Conservation (phyloP, 306 rosid species). For the Arachis hypogaea region DNA sequence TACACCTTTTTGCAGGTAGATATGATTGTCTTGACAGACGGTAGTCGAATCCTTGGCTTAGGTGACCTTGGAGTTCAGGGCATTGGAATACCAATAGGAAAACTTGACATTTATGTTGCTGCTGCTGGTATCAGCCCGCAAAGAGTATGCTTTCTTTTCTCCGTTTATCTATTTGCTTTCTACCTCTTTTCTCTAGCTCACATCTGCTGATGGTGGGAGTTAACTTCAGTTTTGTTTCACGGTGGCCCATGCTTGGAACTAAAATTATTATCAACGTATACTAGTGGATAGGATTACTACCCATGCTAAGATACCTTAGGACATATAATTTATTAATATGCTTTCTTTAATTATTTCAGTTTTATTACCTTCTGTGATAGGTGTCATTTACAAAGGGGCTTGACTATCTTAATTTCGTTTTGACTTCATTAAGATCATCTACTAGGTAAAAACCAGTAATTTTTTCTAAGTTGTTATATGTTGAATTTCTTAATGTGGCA, state of each 20-base stretch:
- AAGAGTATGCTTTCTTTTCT: slow-evolving; percentile 63
- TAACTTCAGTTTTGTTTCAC: slow-evolving; percentile 20
- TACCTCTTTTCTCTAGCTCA: slow-evolving; percentile 23
- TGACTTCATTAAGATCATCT: slow-evolving; percentile 1
- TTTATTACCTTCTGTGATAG: slow-evolving; percentile 23
- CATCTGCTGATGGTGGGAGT: slow-evolving; percentile 10
- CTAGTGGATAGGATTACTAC: slow-evolving; percentile 20
- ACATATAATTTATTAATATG: background rate
- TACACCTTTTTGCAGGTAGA: slow-evolving; percentile 76
- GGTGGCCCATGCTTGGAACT: slow-evolving; percentile 4
- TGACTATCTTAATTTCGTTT: slow-evolving; percentile 28
- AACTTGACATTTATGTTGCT: slow-evolving; percentile 98
- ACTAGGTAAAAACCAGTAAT: slow-evolving; percentile 20
- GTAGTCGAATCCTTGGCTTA: slow-evolving; percentile 98
- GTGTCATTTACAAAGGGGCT: slow-evolving; percentile 5
- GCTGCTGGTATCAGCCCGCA: slow-evolving; percentile 99
- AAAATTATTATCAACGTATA: slow-evolving; percentile 26
- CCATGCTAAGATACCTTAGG: slow-evolving; percentile 18
- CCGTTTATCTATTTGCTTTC: slow-evolving; percentile 1
- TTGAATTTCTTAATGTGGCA: slow-evolving; percentile 48
- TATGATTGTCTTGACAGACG: slow-evolving; percentile 98
- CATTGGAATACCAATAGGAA: slow-evolving; percentile 96
- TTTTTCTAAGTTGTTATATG: slow-evolving; percentile 32
- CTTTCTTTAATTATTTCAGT: slow-evolving; percentile 29
- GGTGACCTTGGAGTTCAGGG: slow-evolving; percentile 99